These are phyloP conservation scores for Stereocaulon alpinum DNA, from an alignment of 495 filamentous ascomycete genomes.

Conservation along the genomic window DNA sequence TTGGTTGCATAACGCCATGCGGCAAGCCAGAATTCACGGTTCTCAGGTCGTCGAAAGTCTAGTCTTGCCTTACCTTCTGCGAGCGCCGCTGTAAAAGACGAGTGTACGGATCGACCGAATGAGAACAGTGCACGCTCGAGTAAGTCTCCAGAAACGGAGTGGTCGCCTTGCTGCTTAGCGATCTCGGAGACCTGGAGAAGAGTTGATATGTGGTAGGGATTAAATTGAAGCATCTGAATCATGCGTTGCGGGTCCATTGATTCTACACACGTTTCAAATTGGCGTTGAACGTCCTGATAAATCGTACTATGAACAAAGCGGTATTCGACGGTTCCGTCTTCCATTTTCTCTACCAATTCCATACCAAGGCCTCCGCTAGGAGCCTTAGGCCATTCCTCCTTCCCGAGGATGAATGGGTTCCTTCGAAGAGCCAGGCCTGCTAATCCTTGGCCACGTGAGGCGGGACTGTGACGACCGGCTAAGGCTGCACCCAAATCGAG, in stretches of 20 bases:
- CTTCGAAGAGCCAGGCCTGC: conserved; percentile 58
- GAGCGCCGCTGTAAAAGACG: conserved; percentile 64
- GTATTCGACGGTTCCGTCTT: conserved; percentile 51
- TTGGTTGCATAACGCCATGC: conserved; percentile 80
- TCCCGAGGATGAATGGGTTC: conserved; percentile 80
- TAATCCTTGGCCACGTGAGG: conserved; percentile 48
- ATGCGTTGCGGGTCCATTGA: conserved; percentile 69
- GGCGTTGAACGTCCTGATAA: conserved; percentile 67
- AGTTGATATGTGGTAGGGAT: conserved; percentile 83
- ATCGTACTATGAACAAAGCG: conserved; percentile 59
- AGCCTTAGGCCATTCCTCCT: conserved; percentile 80
- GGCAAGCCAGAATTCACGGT: conserved; percentile 85
- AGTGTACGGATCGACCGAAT: conserved; percentile 76
- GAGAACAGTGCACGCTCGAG: conserved; percentile 88
- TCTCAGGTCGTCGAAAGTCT: conserved; percentile 69
- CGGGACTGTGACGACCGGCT: conserved; percentile 48
- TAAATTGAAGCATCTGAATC: conserved; percentile 53
- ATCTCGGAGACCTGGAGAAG: conserved; percentile 89
- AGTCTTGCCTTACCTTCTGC: conserved; percentile 68
- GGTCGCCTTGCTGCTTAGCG: conserved; percentile 78
- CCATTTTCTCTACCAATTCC: conserved; percentile 50
- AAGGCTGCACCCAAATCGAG: conserved; percentile 63
- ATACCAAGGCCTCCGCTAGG: conserved; percentile 76
- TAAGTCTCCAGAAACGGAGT: conserved; percentile 73
- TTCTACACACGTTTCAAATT: conserved; percentile 71